Conservation (phyloP, 2,329 filamentous ascomycete genomes). For the Diplodia seriata region DNA sequence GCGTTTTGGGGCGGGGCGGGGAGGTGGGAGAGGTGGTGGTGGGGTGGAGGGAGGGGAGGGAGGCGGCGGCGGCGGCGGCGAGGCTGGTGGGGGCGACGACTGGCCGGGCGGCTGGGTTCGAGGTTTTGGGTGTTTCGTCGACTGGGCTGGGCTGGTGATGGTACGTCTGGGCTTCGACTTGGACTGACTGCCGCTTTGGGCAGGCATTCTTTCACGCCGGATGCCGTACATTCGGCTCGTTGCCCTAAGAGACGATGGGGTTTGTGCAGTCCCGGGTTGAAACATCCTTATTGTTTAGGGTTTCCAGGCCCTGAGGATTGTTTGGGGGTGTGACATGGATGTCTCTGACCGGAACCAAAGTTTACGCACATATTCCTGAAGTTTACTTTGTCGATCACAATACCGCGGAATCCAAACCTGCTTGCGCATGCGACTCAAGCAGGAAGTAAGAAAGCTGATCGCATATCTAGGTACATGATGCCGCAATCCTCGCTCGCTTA, state of each 20-base stretch:
- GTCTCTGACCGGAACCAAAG: neutral
- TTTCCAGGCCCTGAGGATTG: neutral
- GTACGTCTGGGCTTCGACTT: neutral
- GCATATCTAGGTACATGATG: neutral
- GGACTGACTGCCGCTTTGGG: neutral
- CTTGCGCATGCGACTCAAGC: too few relatives aligned
- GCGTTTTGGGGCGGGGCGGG: constrained; percentile 51
- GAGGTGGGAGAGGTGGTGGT: constrained; percentile 47
- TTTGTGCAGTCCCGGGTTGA: neutral
- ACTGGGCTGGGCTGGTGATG: constrained; percentile 31
- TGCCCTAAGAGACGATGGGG: neutral
- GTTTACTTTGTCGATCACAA: neutral
- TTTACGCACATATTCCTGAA: neutral
- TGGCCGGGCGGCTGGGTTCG: constrained; percentile 38
- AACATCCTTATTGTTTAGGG: neutral
- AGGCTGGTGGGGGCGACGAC: neutral
- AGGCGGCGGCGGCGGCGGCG: constrained; percentile 2
- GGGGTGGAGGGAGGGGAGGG: constrained; percentile 46
- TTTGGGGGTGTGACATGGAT: neutral
- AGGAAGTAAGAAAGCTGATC: neutral
- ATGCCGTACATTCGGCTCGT: neutral
- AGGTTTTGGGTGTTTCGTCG: constrained; percentile 38
- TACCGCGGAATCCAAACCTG: neutral
- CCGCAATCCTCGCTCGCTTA: too few relatives aligned
- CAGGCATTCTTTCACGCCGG: neutral